These are phyloP conservation scores for Globisporangium solare DNA, from an alignment of 352 stramenopile species.

Conservation along the genomic window DNA sequence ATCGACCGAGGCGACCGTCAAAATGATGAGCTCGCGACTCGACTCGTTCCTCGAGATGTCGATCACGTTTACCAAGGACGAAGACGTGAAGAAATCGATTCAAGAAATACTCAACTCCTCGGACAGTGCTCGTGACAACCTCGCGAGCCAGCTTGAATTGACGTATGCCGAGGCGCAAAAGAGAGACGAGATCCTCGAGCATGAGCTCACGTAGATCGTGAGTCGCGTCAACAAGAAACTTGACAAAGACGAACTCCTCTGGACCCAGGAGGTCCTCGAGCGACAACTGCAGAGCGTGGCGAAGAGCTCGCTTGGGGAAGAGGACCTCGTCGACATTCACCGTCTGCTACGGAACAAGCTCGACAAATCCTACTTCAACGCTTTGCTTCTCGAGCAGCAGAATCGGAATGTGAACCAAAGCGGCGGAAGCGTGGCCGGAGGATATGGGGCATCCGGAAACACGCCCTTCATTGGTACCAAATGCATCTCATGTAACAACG, in stretches of 20 bases:
- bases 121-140: constrained; percentile 33
- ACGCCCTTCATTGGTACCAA: constrained; percentile 42
- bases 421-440: neutral
- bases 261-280: constrained; percentile 68
- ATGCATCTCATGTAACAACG: constrained; percentile 67
- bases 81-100: constrained; percentile 69
- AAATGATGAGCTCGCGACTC: constrained; percentile 54
- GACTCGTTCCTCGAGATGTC: constrained; percentile 65
- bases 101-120: constrained; percentile 50
- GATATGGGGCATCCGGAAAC: constrained; percentile 9
- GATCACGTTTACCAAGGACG: constrained; percentile 64
- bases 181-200: constrained; percentile 47
- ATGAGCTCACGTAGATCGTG: constrained; percentile 57
- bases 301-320: constrained; percentile 54
- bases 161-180: constrained; percentile 37
- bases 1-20: constrained; percentile 48
- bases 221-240: constrained; percentile 67
- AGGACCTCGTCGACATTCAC: constrained; percentile 61
- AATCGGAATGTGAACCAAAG: constrained; percentile 20
- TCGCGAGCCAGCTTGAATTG: constrained; percentile 44
- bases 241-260: constrained; percentile 73
- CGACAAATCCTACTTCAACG: constrained; percentile 54
- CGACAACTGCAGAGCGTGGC: constrained; percentile 60
- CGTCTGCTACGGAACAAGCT: constrained; percentile 48
- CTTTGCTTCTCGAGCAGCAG: constrained; percentile 43